Base-by-base conservation (phyloP, 192 early-diverging fungal species). In the Geosiphon pyriformis region DNA sequence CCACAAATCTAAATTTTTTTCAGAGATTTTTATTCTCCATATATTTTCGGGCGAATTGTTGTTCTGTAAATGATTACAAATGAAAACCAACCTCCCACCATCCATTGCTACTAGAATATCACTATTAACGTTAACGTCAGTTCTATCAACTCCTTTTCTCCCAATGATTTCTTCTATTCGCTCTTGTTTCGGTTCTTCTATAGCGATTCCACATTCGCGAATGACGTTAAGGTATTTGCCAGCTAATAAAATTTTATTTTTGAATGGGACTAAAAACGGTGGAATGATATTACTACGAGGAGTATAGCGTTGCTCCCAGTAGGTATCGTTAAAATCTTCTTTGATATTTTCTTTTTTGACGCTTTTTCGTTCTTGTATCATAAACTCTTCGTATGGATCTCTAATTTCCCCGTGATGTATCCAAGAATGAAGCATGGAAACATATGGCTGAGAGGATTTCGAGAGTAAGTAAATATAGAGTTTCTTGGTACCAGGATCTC, bases 141-240 rank as follows among this genome's bases (percentile, higher is more conserved):
- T 59, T 74, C 72, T 32, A 50, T 60, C 11, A 17, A 71, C 49
- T 15, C 49, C 34, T 59, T 48, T 29, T 35, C 63, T 53, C 51
- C 57, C 61, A 33, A 8, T 22, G 32, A 53, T 67, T 46, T 59
- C 70, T 23, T 62, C 77, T 55, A 34, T 68, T 22, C 33, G 68
- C 51, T 67, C 52, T 33, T 33, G 67, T 37, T 77, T 65, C 20
- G 77, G 73, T 17, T 61, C 75, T 18, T 70, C 33, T 25, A 79
- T 62, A 61, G 65, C 66, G 4, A 83, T 81, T n/a, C 87, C 87
- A 71, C 91, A 95, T 60, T 92, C 93, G 0, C 90, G 78, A 25
- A 98, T 79, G 1, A 96, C 93, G 72, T 99, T 98, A 49, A 97
- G 73, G 70, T 99, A 98, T 73, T 94, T 95, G 37, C 97, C 97